Conservation (phyloP, 495 filamentous ascomycete species). For the Trichoderma orchidacearum region DNA sequence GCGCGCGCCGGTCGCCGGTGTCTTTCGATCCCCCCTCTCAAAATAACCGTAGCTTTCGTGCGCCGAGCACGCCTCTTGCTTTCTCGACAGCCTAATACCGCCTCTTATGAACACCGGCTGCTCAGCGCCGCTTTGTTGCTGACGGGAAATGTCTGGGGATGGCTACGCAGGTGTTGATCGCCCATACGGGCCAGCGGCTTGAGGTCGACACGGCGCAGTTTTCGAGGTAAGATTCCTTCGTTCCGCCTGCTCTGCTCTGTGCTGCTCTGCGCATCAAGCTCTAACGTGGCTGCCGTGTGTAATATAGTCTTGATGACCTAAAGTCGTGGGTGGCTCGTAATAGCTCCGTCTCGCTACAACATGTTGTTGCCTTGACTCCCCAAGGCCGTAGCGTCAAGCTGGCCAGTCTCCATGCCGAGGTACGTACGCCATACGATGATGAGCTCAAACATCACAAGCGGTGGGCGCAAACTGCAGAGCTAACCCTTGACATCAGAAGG, state of each 20-base stretch:
- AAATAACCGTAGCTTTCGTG: neutral
- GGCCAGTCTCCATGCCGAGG: conserved; percentile 63
- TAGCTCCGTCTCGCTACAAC: conserved; percentile 48
- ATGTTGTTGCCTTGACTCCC: conserved; percentile 74
- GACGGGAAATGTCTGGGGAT: conserved; percentile 24
- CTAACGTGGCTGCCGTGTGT: too few species aligned
- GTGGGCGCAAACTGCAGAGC: conserved; percentile 1
- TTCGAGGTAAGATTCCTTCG: conserved; percentile 42
- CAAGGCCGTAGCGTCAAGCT: conserved; percentile 67
- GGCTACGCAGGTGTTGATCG: conserved; percentile 71
- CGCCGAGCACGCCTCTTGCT: neutral
- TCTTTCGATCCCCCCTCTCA: neutral
- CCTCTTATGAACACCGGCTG: neutral
- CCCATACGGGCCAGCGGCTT: conserved; percentile 77
- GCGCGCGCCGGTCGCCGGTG: neutral
- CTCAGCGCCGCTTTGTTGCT: conserved; percentile 2
- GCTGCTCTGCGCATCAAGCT: neutral
- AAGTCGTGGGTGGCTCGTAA: conserved; percentile 59
- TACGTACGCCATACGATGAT: conserved; percentile 20
- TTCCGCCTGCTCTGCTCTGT: neutral
- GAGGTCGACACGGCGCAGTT: conserved; percentile 55
- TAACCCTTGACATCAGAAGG: conserved; percentile 39
- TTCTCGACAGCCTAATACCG: neutral
- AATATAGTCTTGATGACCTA: conserved; percentile 42
- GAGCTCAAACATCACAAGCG: neutral